Evolutionary conservation across 305 asterid species (phyloP).

Genomic region (Solanum hybrid): DNA sequence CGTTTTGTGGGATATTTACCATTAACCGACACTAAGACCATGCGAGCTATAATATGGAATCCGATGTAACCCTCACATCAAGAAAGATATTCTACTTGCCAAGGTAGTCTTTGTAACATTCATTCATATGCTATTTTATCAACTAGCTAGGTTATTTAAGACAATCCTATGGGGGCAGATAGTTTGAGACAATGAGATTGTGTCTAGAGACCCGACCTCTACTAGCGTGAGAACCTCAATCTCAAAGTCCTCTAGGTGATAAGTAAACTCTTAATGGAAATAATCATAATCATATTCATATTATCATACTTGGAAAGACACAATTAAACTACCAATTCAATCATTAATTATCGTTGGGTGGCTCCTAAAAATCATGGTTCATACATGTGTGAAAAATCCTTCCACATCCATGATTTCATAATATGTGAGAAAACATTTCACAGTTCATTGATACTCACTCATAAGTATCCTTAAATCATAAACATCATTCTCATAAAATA

Average conservation of each 20-base stretch:
- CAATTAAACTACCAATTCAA: too few species aligned
- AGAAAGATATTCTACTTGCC: background rate
- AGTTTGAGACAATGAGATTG: background rate
- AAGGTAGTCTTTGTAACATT: background rate
- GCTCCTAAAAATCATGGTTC: background rate
- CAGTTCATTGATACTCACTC: too few species aligned
- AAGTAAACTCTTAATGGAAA: background rate
- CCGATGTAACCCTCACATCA: background rate
- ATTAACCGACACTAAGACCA: background rate
- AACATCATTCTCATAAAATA: too few species aligned
- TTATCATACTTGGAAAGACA: too few species aligned
- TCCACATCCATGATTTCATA: too few species aligned
- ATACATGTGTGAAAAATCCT: too few species aligned
- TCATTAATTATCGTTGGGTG: background rate
- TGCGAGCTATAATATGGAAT: background rate
- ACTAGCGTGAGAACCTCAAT: background rate
- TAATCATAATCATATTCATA: too few species aligned
- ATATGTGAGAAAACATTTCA: too few species aligned
- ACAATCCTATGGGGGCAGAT: background rate
- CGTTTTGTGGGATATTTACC: background rate
- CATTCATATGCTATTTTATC: background rate
- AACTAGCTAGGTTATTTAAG: background rate
- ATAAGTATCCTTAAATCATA: too few species aligned
- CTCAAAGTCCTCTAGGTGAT: background rate
- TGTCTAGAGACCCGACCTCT: background rate